Evolutionary conservation across 306 rosid genomes (phyloP).

Genomic region (Vigna hirtella): DNA sequence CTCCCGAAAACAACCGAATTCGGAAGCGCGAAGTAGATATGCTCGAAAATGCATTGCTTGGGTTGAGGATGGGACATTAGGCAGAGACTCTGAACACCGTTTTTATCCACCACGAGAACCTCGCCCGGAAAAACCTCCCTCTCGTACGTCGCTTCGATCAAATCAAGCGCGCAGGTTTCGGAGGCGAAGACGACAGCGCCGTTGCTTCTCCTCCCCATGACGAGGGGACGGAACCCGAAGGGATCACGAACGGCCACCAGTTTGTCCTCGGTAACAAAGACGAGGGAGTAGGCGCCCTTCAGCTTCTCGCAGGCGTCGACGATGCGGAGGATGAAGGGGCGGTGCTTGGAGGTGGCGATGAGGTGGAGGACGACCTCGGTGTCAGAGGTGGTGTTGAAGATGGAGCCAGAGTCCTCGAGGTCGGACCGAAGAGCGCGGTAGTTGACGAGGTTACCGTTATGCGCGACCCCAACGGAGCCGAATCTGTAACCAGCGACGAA

Average conservation of each 20-base stretch:
- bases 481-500: constrained; percentile 93
- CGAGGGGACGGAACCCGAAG: constrained; percentile 83
- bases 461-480: constrained; percentile 96
- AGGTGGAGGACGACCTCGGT: constrained; percentile 97
- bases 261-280: constrained; percentile 82
- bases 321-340: constrained; percentile 79
- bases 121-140: constrained; percentile 94
- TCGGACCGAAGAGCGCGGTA: constrained; percentile 64
- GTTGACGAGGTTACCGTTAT: constrained; percentile 90
- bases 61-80: constrained; percentile 87
- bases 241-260: constrained; percentile 93
- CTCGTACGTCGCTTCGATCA: constrained; percentile 94
- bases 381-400: constrained; percentile 89
- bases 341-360: constrained; percentile 84
- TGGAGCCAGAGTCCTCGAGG: constrained; percentile 85
- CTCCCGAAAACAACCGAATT: constrained; percentile 86
- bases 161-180: constrained; percentile 96
- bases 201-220: constrained; percentile 93
- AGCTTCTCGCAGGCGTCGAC: constrained; percentile 93
- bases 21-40: constrained; percentile 90
- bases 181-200: constrained; percentile 97
- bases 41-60: constrained; percentile 91
- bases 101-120: constrained; percentile 81
- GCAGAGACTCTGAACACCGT: constrained; percentile 84
- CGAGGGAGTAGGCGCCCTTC: constrained; percentile 91